Percentiles rank a stretch among this genome's conserved stretches.
These are phyloP conservation scores for Taphrina flavorubra DNA, from an alignment of 1,139 yeast species.

Conservation along the genomic window DNA sequence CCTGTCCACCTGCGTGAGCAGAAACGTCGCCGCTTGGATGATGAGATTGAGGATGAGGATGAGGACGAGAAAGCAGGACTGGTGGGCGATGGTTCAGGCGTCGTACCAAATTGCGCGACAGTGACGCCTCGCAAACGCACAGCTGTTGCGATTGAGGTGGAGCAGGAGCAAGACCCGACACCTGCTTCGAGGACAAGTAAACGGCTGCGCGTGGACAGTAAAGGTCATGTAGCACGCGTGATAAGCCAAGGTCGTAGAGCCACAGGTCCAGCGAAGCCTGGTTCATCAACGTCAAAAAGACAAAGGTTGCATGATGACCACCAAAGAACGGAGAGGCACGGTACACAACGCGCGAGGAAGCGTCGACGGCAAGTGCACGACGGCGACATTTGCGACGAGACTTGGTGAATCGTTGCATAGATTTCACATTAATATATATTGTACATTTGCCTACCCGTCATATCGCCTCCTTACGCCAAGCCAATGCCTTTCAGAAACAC, in stretches of 20 bases:
- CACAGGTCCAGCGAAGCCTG: no score
- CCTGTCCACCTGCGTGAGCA: conserved; percentile 9
- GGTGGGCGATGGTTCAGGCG: not conserved
- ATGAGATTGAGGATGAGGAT: not conserved
- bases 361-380: not conserved
- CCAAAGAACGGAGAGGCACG: not conserved
- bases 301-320: not conserved
- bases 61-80: no score
- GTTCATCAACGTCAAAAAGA: not conserved
- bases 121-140: not conserved
- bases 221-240: no score
- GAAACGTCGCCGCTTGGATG: conserved; percentile 17
- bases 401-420: not conserved
- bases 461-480: no score
- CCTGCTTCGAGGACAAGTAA: not conserved
- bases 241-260: no score
- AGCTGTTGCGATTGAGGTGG: not conserved
- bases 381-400: not conserved
- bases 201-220: not conserved
- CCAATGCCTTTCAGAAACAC: no score
- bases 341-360: not conserved
- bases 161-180: not conserved
- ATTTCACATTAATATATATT: not conserved
- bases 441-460: no score
- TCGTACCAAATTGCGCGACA: not conserved